These are phyloP conservation scores for Blastobotrys elegans DNA, from an alignment of 1,139 yeast genomes.

Conservation along the genomic window DNA sequence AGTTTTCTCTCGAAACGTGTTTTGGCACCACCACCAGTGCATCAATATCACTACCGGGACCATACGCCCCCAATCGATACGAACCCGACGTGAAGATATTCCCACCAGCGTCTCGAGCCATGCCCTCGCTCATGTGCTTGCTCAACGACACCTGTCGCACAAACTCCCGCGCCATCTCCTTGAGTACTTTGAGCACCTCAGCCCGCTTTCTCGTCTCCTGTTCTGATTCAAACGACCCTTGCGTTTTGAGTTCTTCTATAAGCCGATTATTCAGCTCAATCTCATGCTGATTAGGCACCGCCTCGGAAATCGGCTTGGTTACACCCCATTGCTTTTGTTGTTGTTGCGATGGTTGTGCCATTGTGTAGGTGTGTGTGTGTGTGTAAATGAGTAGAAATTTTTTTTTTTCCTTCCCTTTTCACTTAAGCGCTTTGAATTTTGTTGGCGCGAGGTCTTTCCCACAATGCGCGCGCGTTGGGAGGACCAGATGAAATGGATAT, in stretches of 20 bases:
- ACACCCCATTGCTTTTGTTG: constrained; percentile 52
- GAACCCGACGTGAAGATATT: constrained; percentile 94
- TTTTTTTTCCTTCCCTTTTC: no score
- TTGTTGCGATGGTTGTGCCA: background rate
- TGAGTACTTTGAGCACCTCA: constrained; percentile 64
- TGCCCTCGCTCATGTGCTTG: constrained; percentile 92
- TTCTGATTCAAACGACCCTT: constrained; percentile 87
- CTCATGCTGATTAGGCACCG: constrained; percentile 80
- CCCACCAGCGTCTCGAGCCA: constrained; percentile 97
- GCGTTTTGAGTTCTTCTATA: constrained; percentile 71
- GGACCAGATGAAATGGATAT: no score
- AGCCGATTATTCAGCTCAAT: constrained; percentile 66
- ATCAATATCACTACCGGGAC: constrained; percentile 98
- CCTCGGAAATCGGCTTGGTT: constrained; percentile 81
- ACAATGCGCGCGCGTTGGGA: no score
- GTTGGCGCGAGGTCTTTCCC: no score
- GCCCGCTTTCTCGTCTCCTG: constrained; percentile 72
- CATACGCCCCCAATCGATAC: constrained; percentile 89
- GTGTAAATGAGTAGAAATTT: background rate
- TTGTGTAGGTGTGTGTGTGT: background rate
- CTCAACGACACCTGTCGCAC: constrained; percentile 73
- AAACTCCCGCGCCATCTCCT: constrained; percentile 69
- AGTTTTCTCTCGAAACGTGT: constrained; percentile 87
- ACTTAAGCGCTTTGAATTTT: no score
- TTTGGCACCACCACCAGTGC: constrained; percentile 93